Evolutionary conservation across 495 filamentous ascomycete genomes (phyloP).

Genomic region (Neurospora terricola): DNA sequence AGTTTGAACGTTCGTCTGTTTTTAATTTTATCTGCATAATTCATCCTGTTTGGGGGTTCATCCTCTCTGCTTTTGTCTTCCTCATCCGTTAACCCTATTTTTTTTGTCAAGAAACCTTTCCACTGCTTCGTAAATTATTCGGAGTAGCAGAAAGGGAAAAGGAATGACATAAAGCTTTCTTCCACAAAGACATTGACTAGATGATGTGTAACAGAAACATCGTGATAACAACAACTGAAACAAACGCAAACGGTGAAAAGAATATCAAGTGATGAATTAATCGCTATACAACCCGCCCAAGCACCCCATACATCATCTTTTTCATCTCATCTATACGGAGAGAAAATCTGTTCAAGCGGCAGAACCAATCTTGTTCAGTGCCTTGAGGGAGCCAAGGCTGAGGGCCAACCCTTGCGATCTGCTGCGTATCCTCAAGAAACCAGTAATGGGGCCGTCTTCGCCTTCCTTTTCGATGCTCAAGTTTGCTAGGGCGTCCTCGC

Average conservation of each 20-base stretch:
- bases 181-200: too few species aligned
- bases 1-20: too few species aligned
- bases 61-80: too few species aligned
- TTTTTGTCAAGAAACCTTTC: too few species aligned
- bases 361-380: constrained; percentile 71
- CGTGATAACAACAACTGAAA: background rate
- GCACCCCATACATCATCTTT: background rate
- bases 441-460: constrained; percentile 89
- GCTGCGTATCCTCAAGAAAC: constrained; percentile 98
- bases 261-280: background rate
- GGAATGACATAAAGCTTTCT: too few species aligned
- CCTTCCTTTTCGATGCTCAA: constrained; percentile 97
- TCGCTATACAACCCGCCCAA: background rate
- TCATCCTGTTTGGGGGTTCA: too few species aligned
- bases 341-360: constrained; percentile 22
- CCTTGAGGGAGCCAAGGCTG: constrained; percentile 90
- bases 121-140: too few species aligned
- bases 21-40: too few species aligned
- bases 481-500: constrained; percentile 97
- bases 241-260: background rate
- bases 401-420: constrained; percentile 92
- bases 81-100: too few species aligned
- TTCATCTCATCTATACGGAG: background rate
- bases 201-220: too few species aligned
- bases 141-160: too few species aligned